Base-by-base conservation (phyloP, 2,329 filamentous ascomycete genomes). In the Calonectria pseudoturangicola region DNA sequence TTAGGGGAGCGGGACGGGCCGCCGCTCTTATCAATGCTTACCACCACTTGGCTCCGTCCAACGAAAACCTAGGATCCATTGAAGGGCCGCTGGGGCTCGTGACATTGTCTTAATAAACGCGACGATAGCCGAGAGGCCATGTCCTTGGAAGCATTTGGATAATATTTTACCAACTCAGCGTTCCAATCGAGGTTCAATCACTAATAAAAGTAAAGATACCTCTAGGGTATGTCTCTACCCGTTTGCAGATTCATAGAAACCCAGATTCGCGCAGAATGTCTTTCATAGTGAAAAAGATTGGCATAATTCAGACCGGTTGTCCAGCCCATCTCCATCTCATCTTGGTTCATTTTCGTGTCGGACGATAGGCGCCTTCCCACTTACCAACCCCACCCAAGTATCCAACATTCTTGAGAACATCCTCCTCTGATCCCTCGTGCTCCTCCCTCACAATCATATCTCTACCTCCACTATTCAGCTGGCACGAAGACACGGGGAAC, bases 301-400 rank as follows among this genome's bases (percentile, higher is more conserved):
- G 9, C n/a, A 25, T 21, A 13, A 48, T 25, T 21, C n/a, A 25
- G n/a, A 6, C n/a, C 3, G 28, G 6, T 4, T 18, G 1, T n/a
- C 30, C 30, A 33, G 9, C 30, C 30, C 5, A 30, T 13, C n/a
- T 12, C 16, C 25, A 25, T 18, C 25, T 63, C 41, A 63, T 47
- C 58, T 47, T 13, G 25, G 18, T 21, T 36, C 27, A 12, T 21
- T 18, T 36, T n/a, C 60, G 56, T 9, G 25, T 27, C 9, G 69
- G 72, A 8, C 54, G 51, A 15, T 62, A 43, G 1, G 30, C 41
- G 8, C 66, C 76, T 30, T 73, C 71, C 10, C 54, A 62, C 15
- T 66, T 74, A 1, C 80, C 80, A 33, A 81, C 33, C 1, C 77
- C 80, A 2, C 80, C 80, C 9, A 82, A 74, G 70, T 82, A 82